A percentile compares a stretch with the other conserved stretches of the same genome.
Conservation (phyloP, 2,329 filamentous ascomycete species). For the Aspergillus jensenii region DNA sequence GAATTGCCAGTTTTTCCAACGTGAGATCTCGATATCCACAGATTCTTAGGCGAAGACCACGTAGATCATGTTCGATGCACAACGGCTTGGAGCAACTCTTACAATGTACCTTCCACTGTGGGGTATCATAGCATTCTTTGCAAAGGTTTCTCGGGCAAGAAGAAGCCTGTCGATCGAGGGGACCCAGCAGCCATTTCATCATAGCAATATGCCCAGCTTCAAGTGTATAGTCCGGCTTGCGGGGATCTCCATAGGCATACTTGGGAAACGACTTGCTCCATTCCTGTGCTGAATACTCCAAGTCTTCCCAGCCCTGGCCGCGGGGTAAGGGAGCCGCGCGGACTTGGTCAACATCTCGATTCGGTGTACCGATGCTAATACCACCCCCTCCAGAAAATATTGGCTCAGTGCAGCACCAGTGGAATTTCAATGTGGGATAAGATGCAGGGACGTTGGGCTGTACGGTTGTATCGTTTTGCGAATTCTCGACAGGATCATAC, state of each 20-base stretch:
- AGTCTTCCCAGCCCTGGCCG: slow-evolving; percentile 55
- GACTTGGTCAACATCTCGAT: slow-evolving; percentile 55
- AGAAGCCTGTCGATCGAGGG: slow-evolving; percentile 45
- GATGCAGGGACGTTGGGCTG: slow-evolving; percentile 35
- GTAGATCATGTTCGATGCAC: slow-evolving; percentile 61
- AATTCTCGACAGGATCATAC: slow-evolving; percentile 48
- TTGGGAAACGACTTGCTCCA: slow-evolving; percentile 42
- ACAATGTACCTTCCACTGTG: slow-evolving; percentile 61
- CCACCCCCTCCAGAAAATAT: slow-evolving; percentile 61
- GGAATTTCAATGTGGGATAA: slow-evolving; percentile 54
- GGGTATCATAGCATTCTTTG: slow-evolving; percentile 58
- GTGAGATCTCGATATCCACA: slow-evolving; percentile 58
- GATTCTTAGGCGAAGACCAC: slow-evolving; percentile 55
- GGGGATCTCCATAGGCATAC: slow-evolving; percentile 42
- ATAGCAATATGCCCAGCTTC: slow-evolving; percentile 43
- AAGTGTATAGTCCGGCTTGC: slow-evolving; percentile 39
- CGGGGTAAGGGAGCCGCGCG: slow-evolving; percentile 58
- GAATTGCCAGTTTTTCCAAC: slow-evolving; percentile 47
- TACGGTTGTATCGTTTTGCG: slow-evolving; percentile 29
- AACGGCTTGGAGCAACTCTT: slow-evolving; percentile 57
- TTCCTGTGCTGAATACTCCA: slow-evolving; percentile 49
- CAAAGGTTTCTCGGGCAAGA: slow-evolving; percentile 58
- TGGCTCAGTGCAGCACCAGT: slow-evolving; percentile 61
- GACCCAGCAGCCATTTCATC: slow-evolving; percentile 50
- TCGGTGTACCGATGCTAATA: slow-evolving; percentile 56